Conservation (phyloP, 192 early-diverging fungal species). For the Martensiomyces pterosporus region DNA sequence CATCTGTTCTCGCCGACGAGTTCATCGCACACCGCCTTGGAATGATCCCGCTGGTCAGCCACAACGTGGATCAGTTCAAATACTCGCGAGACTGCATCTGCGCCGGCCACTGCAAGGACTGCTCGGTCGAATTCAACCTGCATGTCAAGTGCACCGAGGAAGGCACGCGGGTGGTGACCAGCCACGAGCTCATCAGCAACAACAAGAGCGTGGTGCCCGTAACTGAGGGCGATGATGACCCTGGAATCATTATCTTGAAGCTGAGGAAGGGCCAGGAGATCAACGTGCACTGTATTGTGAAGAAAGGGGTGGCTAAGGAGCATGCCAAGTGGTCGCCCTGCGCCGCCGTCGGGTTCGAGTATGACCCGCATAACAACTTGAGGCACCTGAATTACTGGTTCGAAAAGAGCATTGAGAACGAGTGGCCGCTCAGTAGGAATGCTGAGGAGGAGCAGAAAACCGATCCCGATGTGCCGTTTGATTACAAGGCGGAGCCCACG, state of each 20-base stretch:
- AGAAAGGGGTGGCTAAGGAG: constrained; percentile 96
- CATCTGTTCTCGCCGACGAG: constrained; percentile 91
- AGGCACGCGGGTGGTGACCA: constrained; percentile 75
- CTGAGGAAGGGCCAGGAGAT: constrained; percentile 91
- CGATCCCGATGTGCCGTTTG: constrained; percentile 56
- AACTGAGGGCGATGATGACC: constrained; percentile 58
- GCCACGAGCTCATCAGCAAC: constrained; percentile 71
- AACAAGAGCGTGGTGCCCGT: constrained; percentile 69
- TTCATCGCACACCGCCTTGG: constrained; percentile 94
- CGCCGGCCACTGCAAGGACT: constrained; percentile 78
- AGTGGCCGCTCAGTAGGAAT: constrained; percentile 77
- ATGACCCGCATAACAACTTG: constrained; percentile 94
- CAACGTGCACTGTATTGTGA: constrained; percentile 85
- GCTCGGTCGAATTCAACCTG: constrained; percentile 85
- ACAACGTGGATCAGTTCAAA: constrained; percentile 71
- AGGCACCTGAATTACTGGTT: constrained; percentile 90
- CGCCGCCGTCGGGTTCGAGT: constrained; percentile 87
- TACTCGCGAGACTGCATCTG: constrained; percentile 79
- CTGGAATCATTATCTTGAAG: constrained; percentile 80
- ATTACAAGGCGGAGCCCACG: constrained; percentile 76
- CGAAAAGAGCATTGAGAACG: constrained; percentile 75
- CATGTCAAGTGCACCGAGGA: constrained; percentile 80
- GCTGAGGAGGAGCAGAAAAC: constrained; percentile 55
- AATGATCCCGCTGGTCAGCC: constrained; percentile 84
- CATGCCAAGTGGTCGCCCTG: constrained; percentile 97